These are phyloP conservation scores for Chiua sp. DNA, from an alignment of 1,284 basidiomycete genomes.

Conservation along the genomic window DNA sequence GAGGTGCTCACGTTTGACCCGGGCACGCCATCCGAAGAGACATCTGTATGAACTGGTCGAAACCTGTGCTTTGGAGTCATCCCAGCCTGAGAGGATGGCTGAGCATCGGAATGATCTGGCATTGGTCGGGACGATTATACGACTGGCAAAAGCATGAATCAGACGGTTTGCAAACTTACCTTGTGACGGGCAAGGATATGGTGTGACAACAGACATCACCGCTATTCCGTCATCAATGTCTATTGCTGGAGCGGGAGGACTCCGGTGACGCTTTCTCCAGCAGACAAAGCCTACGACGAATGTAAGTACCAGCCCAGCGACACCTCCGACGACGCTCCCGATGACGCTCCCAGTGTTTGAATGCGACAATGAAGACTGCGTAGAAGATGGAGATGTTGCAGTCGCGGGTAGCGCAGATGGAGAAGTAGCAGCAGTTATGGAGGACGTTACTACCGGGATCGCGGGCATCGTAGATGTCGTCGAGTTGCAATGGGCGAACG, in stretches of 20 bases:
- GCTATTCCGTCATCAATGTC: background rate
- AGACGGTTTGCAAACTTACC: background rate
- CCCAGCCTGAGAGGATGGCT: background rate
- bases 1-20: background rate
- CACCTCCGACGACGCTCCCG: conserved; percentile 14
- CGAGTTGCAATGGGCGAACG: conserved; percentile 32
- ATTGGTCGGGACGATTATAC: background rate
- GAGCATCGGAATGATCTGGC: background rate
- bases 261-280: conserved; percentile 5
- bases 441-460: background rate
- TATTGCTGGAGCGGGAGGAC: background rate
- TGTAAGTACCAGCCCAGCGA: conserved; percentile 8
- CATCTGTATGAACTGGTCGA: background rate
- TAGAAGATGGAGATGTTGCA: background rate
- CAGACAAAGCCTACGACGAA: background rate
- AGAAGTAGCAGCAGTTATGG: background rate
- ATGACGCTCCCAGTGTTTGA: background rate
- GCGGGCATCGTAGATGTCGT: conserved; percentile 4
- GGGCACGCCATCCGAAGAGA: background rate
- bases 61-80: background rate
- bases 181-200: background rate
- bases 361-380: background rate
- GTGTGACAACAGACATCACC: background rate
- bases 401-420: background rate
- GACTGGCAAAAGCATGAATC: background rate